phyloP scores from a whole-genome alignment of 352 stramenopile genomes.

The Globisporangium cederbergense region DNA sequence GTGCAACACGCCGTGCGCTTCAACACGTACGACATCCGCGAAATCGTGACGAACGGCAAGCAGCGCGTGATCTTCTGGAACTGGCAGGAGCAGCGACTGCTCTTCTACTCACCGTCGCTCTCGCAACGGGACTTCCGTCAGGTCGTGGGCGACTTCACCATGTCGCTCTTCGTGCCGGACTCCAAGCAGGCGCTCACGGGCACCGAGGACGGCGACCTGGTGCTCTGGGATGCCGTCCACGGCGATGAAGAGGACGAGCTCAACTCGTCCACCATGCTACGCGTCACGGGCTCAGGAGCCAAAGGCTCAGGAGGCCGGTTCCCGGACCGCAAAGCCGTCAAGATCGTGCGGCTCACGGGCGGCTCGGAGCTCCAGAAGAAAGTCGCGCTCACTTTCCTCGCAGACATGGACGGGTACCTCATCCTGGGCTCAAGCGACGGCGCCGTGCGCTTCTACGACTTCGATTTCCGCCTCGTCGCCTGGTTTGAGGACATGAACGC shows the following conservation, averaged over 20 bases:
- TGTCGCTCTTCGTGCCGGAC: slow-evolving; percentile 86
- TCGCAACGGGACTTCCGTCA: slow-evolving; percentile 81
- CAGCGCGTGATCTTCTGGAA: slow-evolving; percentile 90
- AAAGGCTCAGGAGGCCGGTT: slow-evolving; percentile 19
- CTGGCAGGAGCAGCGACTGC: slow-evolving; percentile 74
- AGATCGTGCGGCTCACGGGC: slow-evolving; percentile 73
- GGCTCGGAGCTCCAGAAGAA: slow-evolving; percentile 44
- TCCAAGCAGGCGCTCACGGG: slow-evolving; percentile 81
- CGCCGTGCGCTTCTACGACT: slow-evolving; percentile 92
- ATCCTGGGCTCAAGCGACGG: slow-evolving; percentile 89
- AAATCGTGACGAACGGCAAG: slow-evolving; percentile 87
- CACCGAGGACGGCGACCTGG: slow-evolving; percentile 82
- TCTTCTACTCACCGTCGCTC: slow-evolving; percentile 83
- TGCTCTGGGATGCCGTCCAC: slow-evolving; percentile 81
- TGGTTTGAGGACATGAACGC: slow-evolving; percentile 94
- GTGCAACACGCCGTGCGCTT: slow-evolving; percentile 83
- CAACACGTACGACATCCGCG: slow-evolving; percentile 84
- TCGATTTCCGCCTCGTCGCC: slow-evolving; percentile 89
- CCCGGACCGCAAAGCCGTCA: slow-evolving; percentile 74
- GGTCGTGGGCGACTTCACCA: slow-evolving; percentile 77
- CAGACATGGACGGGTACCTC: slow-evolving; percentile 87
- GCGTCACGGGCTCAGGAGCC: neutral
- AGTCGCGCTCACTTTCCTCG: slow-evolving; percentile 51
- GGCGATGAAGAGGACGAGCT: slow-evolving; percentile 24
- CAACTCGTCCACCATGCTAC: slow-evolving; percentile 17